These are phyloP conservation scores for Microstegium vimineum DNA, from an alignment of 176 grass and related monocot species.

Conservation along the genomic window DNA sequence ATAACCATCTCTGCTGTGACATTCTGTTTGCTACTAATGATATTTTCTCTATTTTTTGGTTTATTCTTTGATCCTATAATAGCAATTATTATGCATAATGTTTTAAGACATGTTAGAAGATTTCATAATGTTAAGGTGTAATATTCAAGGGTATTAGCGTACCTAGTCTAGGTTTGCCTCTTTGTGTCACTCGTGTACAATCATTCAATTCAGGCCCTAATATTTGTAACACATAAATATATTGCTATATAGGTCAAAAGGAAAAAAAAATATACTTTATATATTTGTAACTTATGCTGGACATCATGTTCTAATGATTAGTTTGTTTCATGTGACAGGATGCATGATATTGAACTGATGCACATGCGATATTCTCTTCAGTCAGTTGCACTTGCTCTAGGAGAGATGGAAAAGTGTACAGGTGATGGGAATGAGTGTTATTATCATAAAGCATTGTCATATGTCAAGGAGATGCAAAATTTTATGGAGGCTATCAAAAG, in stretches of 20 bases:
- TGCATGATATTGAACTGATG: conserved; percentile 88
- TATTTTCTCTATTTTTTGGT: neutral
- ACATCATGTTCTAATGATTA: neutral
- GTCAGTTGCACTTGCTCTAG: conserved; percentile 72
- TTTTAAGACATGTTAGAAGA: neutral
- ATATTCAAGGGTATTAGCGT: neutral
- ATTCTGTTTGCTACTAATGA: neutral
- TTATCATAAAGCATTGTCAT: conserved; percentile 65
- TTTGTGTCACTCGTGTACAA: neutral
- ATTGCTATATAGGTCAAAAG: neutral
- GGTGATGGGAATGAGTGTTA: conserved; percentile 44
- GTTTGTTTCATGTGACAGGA: conserved; percentile 53
- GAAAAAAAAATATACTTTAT: neutral
- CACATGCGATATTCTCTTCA: conserved; percentile 93
- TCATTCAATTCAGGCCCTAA: neutral
- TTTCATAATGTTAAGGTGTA: neutral
- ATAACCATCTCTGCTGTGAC: conserved; percentile 19
- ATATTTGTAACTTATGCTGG: neutral
- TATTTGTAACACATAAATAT: neutral
- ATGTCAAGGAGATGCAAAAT: conserved; percentile 80
- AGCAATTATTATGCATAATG: neutral
- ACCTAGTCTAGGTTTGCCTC: neutral
- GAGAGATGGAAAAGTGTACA: conserved; percentile 63
- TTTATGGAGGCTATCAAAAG: conserved; percentile 82
- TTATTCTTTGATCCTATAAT: neutral